These are phyloP conservation scores for Phytophthora pluvialis DNA, from an alignment of 352 stramenopile species.

Conservation along the genomic window DNA sequence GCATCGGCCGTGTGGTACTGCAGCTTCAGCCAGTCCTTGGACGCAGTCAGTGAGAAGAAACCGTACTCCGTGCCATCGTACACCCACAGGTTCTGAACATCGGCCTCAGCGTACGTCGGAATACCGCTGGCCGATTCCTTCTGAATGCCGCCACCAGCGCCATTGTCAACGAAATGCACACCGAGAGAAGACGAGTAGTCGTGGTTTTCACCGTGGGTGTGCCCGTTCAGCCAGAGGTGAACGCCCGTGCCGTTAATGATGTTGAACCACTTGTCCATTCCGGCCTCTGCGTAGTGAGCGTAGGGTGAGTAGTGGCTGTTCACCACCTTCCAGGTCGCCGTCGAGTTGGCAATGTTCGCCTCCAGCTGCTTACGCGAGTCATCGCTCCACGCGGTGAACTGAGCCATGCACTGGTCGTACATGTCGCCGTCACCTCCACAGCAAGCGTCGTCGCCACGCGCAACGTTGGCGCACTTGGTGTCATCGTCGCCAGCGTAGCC, in stretches of 20 bases:
- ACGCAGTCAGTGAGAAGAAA: slow-evolving; percentile 62
- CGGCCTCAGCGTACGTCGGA: no score
- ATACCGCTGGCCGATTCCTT: no score
- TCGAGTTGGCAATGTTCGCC: slow-evolving; percentile 51
- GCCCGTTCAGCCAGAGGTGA: slow-evolving; percentile 32
- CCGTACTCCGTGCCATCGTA: slow-evolving; percentile 65
- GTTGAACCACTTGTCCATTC: slow-evolving; percentile 50
- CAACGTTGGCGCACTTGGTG: slow-evolving; percentile 42
- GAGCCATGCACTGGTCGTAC: slow-evolving; percentile 47
- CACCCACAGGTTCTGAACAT: slow-evolving; percentile 55
- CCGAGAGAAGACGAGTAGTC: slow-evolving; percentile 54
- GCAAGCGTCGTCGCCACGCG: slow-evolving; percentile 44
- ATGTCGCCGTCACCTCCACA: slow-evolving; percentile 41
- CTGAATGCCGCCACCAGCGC: slow-evolving; percentile 46
- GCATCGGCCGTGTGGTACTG: slow-evolving; percentile 70
- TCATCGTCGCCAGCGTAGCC: slow-evolving; percentile 51
- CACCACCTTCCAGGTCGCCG: slow-evolving; percentile 64
- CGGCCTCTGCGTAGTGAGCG: slow-evolving; percentile 42
- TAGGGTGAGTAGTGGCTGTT: slow-evolving; percentile 69
- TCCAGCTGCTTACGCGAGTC: slow-evolving; percentile 48
- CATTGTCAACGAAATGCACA: slow-evolving; percentile 78
- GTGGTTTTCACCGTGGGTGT: slow-evolving; percentile 52
- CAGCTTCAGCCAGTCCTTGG: slow-evolving; percentile 67
- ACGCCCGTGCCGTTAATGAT: slow-evolving; percentile 42
- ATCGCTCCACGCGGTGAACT: slow-evolving; percentile 49